Percentiles rank a stretch among this genome's conserved stretches.
phyloP scores from a whole-genome alignment of 805 yeast species.

The Zygoascus tannicola region DNA sequence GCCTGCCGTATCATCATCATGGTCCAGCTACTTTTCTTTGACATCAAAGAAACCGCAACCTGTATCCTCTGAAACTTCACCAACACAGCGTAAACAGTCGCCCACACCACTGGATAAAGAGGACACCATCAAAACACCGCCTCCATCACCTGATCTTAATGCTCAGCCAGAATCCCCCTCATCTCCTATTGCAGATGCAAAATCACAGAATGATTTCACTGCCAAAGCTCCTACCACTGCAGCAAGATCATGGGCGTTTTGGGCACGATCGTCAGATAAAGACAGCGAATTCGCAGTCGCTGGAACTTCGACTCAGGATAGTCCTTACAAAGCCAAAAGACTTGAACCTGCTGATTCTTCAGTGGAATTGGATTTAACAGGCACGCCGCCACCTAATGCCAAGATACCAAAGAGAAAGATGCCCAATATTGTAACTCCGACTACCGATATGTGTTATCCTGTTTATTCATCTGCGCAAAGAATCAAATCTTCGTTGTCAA shows the following conservation, averaged over 20 bases:
- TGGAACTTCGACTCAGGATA: slow-evolving; percentile 24
- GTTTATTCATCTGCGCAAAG: slow-evolving; percentile 16
- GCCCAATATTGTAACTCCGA: slow-evolving; percentile 24
- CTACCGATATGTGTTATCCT: slow-evolving; percentile 20
- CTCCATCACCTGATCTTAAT: slow-evolving; percentile 1
- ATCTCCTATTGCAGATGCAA: not conserved
- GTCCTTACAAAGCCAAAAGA: slow-evolving; percentile 21
- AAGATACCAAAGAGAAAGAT: slow-evolving; percentile 9
- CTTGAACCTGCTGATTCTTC: slow-evolving; percentile 3
- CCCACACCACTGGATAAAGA: not conserved
- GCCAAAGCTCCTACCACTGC: slow-evolving; percentile 2
- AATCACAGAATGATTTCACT: not conserved
- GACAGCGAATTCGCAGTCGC: slow-evolving; percentile 25
- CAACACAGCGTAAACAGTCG: not conserved
- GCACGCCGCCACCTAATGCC: slow-evolving; percentile 6
- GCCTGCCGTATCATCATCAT: not conserved
- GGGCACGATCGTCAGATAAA: slow-evolving; percentile 18
- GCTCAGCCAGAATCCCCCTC: not conserved
- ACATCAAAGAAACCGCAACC: not conserved
- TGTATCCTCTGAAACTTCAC: not conserved
- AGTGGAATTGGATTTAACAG: not conserved
- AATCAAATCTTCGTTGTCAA: slow-evolving; percentile 13
- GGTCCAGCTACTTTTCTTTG: not conserved
- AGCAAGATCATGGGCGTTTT: slow-evolving; percentile 28
- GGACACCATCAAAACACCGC: not conserved